Conservation (phyloP, 1,284 basidiomycete species). For the Puccinia hordei region DNA sequence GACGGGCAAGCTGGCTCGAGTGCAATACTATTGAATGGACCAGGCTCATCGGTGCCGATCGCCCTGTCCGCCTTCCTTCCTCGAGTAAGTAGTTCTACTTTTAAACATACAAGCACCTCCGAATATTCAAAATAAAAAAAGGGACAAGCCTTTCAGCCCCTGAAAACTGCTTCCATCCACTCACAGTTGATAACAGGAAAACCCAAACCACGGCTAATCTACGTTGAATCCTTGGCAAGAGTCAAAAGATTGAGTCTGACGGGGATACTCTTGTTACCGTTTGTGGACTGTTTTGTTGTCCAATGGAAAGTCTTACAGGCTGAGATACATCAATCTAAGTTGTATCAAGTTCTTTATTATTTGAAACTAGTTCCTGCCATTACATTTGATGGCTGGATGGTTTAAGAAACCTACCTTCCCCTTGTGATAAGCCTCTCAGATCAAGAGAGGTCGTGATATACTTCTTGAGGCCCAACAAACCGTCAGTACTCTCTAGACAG, state of each 20-base stretch:
- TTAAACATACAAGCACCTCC: not conserved
- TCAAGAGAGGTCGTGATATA: not conserved
- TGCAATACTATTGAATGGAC: constrained; percentile 86
- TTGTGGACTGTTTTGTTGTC: constrained; percentile 75
- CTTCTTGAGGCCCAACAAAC: not conserved
- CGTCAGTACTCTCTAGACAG: too few relatives aligned
- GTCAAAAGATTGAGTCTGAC: constrained; percentile 80
- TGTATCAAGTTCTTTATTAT: constrained; percentile 12
- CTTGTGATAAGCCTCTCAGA: not conserved
- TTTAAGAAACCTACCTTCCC: not conserved
- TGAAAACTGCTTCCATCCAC: not conserved
- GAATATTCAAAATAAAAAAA: not conserved
- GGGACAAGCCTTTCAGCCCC: not conserved
- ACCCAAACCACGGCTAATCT: constrained; percentile 74
- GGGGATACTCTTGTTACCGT: constrained; percentile 73
- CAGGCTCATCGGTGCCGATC: constrained; percentile 86
- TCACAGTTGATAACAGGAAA: constrained; percentile 69
- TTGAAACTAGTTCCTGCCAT: constrained; percentile 27
- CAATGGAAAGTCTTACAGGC: constrained; percentile 53
- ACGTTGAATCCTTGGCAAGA: constrained; percentile 92
- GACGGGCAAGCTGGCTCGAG: constrained; percentile 66
- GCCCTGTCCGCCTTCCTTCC: constrained; percentile 73
- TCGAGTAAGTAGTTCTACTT: constrained; percentile 65
- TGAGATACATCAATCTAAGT: not conserved
- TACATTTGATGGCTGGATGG: constrained; percentile 45